These are phyloP conservation scores for Juncus inflexus DNA, from an alignment of 176 grass and related monocot genomes.

Conservation along the genomic window DNA sequence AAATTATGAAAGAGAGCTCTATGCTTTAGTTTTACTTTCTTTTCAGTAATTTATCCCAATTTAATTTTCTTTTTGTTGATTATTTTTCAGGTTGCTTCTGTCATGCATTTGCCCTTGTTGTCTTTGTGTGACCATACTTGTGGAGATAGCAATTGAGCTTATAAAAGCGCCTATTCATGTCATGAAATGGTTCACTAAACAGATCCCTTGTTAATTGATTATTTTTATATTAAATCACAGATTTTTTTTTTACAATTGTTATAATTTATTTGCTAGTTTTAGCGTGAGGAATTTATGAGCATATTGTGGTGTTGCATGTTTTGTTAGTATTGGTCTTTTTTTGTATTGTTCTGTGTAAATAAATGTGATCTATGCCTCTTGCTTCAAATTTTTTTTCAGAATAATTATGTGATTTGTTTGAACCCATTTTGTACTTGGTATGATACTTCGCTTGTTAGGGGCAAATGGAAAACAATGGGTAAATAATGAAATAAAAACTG, in stretches of 20 bases:
- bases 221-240: background rate
- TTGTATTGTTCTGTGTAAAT: slow-evolving; percentile 23
- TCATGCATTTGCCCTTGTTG: slow-evolving; percentile 59
- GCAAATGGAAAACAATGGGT: too few relatives aligned
- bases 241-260: slow-evolving; percentile 3
- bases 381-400: background rate
- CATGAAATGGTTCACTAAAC: slow-evolving; percentile 51
- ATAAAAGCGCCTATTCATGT: slow-evolving; percentile 56
- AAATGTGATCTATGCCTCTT: background rate
- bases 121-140: slow-evolving; percentile 44
- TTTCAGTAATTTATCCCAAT: background rate
- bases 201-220: slow-evolving; percentile 41
- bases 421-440: too few relatives aligned
- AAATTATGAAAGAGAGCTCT: background rate
- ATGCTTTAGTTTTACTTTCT: background rate
- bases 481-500: too few relatives aligned
- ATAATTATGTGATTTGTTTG: too few relatives aligned
- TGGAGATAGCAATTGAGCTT: slow-evolving; percentile 47
- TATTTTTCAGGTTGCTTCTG: slow-evolving; percentile 35
- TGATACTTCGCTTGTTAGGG: too few relatives aligned
- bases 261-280: background rate
- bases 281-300: background rate
- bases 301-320: background rate
- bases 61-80: background rate
- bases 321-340: background rate